Conservation (phyloP, 2,329 filamentous ascomycete species). For the Myriosclerotinia duriaeana region DNA sequence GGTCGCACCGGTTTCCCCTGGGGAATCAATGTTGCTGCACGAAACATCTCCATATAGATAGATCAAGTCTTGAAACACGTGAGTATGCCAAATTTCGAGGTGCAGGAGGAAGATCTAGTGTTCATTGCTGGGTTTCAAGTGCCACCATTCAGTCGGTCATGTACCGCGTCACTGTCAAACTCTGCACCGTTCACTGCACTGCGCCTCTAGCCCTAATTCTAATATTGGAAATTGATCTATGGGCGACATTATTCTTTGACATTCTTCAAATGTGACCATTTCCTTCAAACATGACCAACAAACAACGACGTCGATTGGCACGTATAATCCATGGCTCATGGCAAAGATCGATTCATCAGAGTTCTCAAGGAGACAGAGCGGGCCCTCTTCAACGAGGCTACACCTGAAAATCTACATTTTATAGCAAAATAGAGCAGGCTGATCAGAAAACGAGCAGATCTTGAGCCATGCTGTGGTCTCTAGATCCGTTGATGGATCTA, state of each 20-base stretch:
- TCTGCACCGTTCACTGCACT: no score
- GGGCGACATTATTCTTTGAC: no score
- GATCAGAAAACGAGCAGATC: background rate
- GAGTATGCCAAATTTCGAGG: no score
- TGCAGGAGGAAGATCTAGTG: no score
- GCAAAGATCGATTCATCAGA: background rate
- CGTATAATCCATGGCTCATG: slow-evolving; percentile 10
- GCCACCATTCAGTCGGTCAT: no score
- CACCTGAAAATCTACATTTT: slow-evolving; percentile 10
- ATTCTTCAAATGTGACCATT: no score
- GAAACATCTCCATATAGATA: no score
- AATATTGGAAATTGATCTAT: background rate
- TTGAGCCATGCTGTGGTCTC: background rate
- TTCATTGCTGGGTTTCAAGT: no score
- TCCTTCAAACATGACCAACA: background rate
- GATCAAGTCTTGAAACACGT: no score
- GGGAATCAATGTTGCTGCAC: background rate
- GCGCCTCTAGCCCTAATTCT: no score
- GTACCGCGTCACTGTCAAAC: no score
- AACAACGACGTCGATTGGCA: background rate
- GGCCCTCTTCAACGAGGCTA: background rate
- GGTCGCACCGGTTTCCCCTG: no score
- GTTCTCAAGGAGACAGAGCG: background rate
- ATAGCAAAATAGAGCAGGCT: background rate
- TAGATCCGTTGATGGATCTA: background rate